Conservation (phyloP, 2,329 filamentous ascomycete species). For the Curvularia eragrostidis region DNA sequence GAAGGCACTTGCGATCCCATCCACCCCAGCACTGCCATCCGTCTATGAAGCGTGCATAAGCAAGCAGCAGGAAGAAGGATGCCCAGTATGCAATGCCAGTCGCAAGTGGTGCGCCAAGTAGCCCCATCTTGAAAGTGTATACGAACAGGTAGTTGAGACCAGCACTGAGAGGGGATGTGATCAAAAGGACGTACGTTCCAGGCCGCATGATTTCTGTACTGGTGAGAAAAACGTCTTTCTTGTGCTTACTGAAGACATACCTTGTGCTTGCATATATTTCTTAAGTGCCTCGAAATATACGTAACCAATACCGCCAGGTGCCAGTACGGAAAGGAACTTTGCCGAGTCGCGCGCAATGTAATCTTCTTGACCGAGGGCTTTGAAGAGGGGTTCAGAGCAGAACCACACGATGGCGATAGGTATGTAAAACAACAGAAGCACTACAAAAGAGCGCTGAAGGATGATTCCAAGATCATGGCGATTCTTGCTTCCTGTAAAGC, state of each 20-base stretch:
- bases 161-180: conserved; percentile 67
- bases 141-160: conserved; percentile 72
- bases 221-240: conserved; percentile 14
- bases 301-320: conserved; percentile 83
- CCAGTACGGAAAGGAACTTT: conserved; percentile 73
- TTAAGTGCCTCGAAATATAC: conserved; percentile 84
- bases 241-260: conserved; percentile 38
- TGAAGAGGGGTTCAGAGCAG: conserved; percentile 76
- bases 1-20: conserved; percentile 67
- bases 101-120: conserved; percentile 80
- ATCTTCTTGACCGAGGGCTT: conserved; percentile 76
- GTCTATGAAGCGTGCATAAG: conserved; percentile 73
- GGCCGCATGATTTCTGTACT: conserved; percentile 65
- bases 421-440: conserved; percentile 74
- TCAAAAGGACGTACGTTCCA: conserved; percentile 67
- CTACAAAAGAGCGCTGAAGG: conserved; percentile 76
- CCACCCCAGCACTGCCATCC: conserved; percentile 84
- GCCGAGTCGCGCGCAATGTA: conserved; percentile 77
- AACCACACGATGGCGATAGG: conserved; percentile 77
- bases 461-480: conserved; percentile 80
- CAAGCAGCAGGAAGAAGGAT: conserved; percentile 76
- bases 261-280: conserved; percentile 65
- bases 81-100: conserved; percentile 87
- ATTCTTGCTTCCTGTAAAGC: conserved; percentile 80
- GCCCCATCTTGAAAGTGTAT: conserved; percentile 71